Evolutionary conservation across 495 filamentous ascomycete species (phyloP), one percentile per base, ranked within the genome.

Genomic region (Penicillium fimorum): DNA sequence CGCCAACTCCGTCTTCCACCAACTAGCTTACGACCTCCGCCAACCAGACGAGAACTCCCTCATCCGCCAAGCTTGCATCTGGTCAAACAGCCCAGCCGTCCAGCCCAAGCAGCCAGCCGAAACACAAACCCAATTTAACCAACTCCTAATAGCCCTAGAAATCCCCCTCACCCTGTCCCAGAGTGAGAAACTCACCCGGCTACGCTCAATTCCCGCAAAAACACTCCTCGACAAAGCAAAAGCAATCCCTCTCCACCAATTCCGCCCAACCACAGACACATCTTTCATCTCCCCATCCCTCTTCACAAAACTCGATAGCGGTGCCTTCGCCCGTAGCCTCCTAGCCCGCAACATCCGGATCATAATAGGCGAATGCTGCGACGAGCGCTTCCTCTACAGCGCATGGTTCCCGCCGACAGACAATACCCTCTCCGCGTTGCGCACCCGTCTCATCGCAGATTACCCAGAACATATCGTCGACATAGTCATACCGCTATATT

Each of bases 1-100:
- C 25, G 81, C 84, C 30, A 86, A 87, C 65, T 86, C 84, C 43
- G 80, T 79, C 59, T 78, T 84, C 63, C 74, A 83, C 55, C 82
- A 84, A 68, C 63, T 85, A 4, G 73, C 79, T 32, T 79, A 83
- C 64, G 82, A 85, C 52, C 66, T 84, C 32, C 71, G 70, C 37
- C 69, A 79, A 38, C 72, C 77, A 0, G 66, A 64, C 29, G 50
- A 67, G 8, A 49, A 75, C 25, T 53, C 63, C 30, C 66, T 82
- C 54, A 69, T 84, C 53, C 75, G 70, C 32, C 70, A 77, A 52
- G 75, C 66, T n/a, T 71, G 79, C 35, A 81, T 83, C 69, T 78
- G 74, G 60, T 83, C 80, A 20, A 84, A 84, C 60, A 76, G 78
- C 3, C 79, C 81, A 15, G 80, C 80, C 18, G 69, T 81, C 1